Evolutionary conservation across 306 rosid genomes (phyloP).

Genomic region (Medicago truncatula): MtrunA17r5.0-ANR NC_053046.1:5492001-5492500

Average conservation of each 20-base stretch:
- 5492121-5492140: conserved; percentile 88
- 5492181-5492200: conserved; percentile 57
- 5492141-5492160: conserved; percentile 62
- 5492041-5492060: not conserved
- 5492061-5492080: conserved; percentile 26
- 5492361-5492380: conserved; percentile 9
- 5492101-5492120: conserved; percentile 36
- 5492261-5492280: conserved; percentile 9
- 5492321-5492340: not conserved
- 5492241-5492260: conserved; percentile 77
- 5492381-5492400: conserved; percentile 11
- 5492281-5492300: conserved; percentile 14
- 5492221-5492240: conserved; percentile 81
- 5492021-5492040: conserved; percentile 1
- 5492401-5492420: not conserved
- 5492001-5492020: conserved; percentile 12
- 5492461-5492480: not conserved
- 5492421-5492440: not conserved
- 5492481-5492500: not conserved
- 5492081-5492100: not conserved
- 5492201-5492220: conserved; percentile 74
- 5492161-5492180: conserved; percentile 44
- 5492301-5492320: not conserved
- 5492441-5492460: conserved; percentile 25
- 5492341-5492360: conserved; percentile 18